Conservation (phyloP, 805 yeast species). For the Priceomyces carsonii region DNA sequence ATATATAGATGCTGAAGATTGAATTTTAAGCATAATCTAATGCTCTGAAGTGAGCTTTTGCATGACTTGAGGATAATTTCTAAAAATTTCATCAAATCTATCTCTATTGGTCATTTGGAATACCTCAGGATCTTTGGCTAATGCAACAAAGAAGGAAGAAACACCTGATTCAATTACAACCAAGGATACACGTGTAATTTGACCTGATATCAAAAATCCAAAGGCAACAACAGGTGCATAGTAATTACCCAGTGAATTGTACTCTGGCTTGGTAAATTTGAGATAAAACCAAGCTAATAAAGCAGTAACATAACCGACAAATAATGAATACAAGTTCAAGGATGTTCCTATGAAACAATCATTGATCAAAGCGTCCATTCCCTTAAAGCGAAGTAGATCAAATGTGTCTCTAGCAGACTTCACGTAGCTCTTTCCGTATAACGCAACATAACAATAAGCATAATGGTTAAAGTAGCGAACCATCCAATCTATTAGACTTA, state of each 20-base stretch:
- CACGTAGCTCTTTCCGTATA: conserved; percentile 79
- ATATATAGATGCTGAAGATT: too few species aligned
- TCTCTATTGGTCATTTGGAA: conserved; percentile 71
- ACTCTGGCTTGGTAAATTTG: conserved; percentile 64
- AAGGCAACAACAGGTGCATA: conserved; percentile 77
- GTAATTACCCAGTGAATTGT: conserved; percentile 58
- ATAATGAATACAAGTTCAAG: conserved; percentile 69
- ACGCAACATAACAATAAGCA: conserved; percentile 83
- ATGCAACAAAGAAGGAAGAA: conserved; percentile 79
- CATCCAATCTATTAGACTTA: conserved; percentile 73
- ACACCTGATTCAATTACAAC: conserved; percentile 80
- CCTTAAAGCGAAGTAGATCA: conserved; percentile 73
- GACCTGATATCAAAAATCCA: conserved; percentile 70
- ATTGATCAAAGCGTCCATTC: conserved; percentile 80
- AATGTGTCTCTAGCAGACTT: conserved; percentile 81
- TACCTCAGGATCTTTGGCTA: conserved; percentile 83
- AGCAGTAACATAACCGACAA: conserved; percentile 64
- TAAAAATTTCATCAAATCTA: conserved; percentile 61
- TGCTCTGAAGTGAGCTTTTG: conserved; percentile 47
- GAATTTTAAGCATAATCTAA: too few species aligned
- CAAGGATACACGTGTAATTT: conserved; percentile 70
- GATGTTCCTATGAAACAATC: conserved; percentile 83
- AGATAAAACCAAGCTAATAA: conserved; percentile 67
- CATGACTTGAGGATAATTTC: conserved; percentile 68
- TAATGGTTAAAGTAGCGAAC: conserved; percentile 86